Conservation (phyloP, 2,329 filamentous ascomycete species). For the Dichotomopilus funicola region DNA sequence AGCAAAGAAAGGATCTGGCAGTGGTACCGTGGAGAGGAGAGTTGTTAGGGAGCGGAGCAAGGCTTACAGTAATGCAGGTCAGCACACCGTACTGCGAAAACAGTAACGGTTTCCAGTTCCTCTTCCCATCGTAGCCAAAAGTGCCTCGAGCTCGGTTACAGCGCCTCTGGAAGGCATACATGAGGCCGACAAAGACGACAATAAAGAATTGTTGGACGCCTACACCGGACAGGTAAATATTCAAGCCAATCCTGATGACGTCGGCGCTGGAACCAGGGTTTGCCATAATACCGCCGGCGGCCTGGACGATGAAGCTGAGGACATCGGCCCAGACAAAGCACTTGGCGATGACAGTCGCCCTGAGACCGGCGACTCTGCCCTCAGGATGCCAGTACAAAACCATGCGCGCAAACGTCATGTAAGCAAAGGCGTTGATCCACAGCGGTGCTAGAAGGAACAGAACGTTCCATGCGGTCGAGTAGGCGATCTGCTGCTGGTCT, state of each 20-base stretch:
- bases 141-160: conserved; percentile 14
- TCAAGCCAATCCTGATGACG: conserved; percentile 30
- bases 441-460: conserved; percentile 38
- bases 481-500: conserved; percentile 33
- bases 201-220: conserved; percentile 34
- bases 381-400: conserved; percentile 35
- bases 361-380: conserved; percentile 26
- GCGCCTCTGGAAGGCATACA: conserved; percentile 31
- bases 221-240: conserved; percentile 36
- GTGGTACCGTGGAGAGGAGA: background rate
- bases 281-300: conserved; percentile 33
- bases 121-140: conserved; percentile 7
- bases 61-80: conserved; percentile 32
- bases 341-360: conserved; percentile 34
- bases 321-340: conserved; percentile 44
- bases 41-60: background rate
- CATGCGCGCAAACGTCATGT: conserved; percentile 38
- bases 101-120: conserved; percentile 30
- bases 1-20: background rate
- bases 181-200: conserved; percentile 32
- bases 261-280: conserved; percentile 20
- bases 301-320: conserved; percentile 42
- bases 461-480: conserved; percentile 29
- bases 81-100: conserved; percentile 31
- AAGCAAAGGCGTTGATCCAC: conserved; percentile 40